phyloP scores from a whole-genome alignment of 2,329 filamentous ascomycete genomes.

The Samsoniella hepiali region DNA sequence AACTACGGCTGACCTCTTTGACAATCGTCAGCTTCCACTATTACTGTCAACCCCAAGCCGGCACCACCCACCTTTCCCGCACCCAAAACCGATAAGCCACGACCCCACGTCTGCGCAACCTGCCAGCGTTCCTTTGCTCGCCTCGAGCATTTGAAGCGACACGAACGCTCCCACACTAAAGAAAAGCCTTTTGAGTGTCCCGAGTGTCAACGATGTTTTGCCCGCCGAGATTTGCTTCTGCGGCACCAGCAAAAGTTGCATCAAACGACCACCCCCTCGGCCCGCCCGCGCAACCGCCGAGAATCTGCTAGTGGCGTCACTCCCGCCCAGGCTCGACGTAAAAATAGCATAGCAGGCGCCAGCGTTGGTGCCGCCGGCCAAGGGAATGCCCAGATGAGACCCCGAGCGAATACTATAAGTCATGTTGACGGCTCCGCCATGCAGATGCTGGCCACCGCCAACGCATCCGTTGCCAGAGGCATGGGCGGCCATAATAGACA shows the following conservation, averaged over 20 bases:
- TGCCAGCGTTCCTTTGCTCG: conserved; percentile 91
- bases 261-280: conserved; percentile 83
- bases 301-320: conserved; percentile 79
- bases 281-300: conserved; percentile 80
- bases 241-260: conserved; percentile 98
- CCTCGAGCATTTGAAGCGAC: conserved; percentile 84
- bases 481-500: conserved; percentile 65
- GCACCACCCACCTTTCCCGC: conserved; percentile 59
- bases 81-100: conserved; percentile 94
- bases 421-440: conserved; percentile 79
- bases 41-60: conserved; percentile 48
- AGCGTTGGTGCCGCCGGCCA: conserved; percentile 40
- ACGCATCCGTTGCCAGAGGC: conserved; percentile 48
- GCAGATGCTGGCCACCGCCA: conserved; percentile 65
- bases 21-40: conserved; percentile 42
- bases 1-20: not conserved
- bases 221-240: conserved; percentile 83
- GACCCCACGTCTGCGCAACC: conserved; percentile 88
- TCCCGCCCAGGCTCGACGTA: conserved; percentile 69
- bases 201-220: conserved; percentile 92
- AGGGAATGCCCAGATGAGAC: conserved; percentile 64
- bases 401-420: conserved; percentile 92
- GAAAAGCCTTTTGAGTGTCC: conserved; percentile 98
- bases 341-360: conserved; percentile 77
- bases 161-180: conserved; percentile 48